Evolutionary conservation across 225 moss, liverwort and hornwort species (phyloP).

Genomic region (Physcomitrium patens): DNA sequence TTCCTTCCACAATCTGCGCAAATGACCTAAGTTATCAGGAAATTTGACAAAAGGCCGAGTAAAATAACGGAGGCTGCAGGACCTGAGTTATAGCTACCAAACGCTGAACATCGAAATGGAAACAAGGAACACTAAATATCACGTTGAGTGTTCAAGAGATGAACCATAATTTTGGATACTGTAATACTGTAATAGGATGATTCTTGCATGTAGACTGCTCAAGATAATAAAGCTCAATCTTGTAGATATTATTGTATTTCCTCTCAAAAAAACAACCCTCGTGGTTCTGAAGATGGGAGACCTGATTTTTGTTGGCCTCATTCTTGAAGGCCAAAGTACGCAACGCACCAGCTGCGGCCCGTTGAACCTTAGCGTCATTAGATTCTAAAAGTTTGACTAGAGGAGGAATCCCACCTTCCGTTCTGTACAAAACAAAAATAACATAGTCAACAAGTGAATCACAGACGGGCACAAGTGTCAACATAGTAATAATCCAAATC

Average conservation of each 20-base stretch:
- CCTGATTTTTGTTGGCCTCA: constrained; percentile 99
- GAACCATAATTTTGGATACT: neutral
- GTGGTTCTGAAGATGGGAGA: constrained; percentile 22
- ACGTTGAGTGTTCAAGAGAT: neutral
- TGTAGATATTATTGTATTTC: constrained; percentile 9
- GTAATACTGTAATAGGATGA: neutral
- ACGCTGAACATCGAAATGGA: neutral
- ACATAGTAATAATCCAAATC: neutral
- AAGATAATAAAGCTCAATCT: constrained; percentile 24
- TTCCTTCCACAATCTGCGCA: constrained; percentile 95
- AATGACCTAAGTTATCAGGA: constrained; percentile 3
- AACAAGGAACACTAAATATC: neutral
- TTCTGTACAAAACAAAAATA: constrained; percentile 46
- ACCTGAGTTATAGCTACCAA: neutral
- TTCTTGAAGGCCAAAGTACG: constrained; percentile 99
- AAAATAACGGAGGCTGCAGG: neutral
- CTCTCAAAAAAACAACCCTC: constrained; percentile 7
- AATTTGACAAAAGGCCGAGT: neutral
- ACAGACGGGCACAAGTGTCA: constrained; percentile 1
- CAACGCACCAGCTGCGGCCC: constrained; percentile 95
- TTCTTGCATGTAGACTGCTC: neutral
- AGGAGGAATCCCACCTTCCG: constrained; percentile 96
- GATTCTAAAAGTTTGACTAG: constrained; percentile 92
- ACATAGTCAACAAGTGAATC: neutral
- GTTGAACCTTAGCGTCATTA: constrained; percentile 91